Evolutionary conservation across 1,139 yeast genomes (phyloP), one percentile per base, ranked within the genome.

Genomic region (Magnusiomyces tetraspermus): DNA sequence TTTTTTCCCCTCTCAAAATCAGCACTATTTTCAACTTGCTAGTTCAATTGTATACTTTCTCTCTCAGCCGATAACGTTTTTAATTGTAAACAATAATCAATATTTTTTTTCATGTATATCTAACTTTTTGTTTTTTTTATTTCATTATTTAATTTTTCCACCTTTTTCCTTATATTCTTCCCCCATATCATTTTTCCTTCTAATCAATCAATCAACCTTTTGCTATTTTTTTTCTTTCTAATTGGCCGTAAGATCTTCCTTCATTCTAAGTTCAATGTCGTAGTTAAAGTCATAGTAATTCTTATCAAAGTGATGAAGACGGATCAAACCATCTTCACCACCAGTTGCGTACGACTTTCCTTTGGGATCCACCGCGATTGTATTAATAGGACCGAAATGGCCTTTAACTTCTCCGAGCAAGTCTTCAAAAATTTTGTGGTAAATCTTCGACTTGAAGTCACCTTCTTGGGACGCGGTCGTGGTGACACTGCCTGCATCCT

Each of bases 401-500:
- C 98, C 98, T 73, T 86, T 87, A 54, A 92, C 94, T 73, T 97
- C 84, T 60, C 98, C 98, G 63, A 92, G 83, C 70, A 90, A 97
- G 67, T 92, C 97, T 69, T 85, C 85, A 69, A 90, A 92, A 56
- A 92, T 79, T 74, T 92, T 92, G 73, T 94, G 97, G 74, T 84
- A 89, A 70, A 92, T 86, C 73, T 96, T 81, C 46, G 97, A 95
- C 74, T 92, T 98, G 71, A 92, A 92, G 68, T 88, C 88, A 75
- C 98, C 98, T 71, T 92, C 96, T 52, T 86, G 79, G 58, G 94
- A 85, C 48, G 94, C 80, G 43, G 97, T 89, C 30, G 97, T 92
- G 48, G 99, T 92, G 68, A 92, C 99, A 70, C 90, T 95, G 72
- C 90, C 82, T 43, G 98, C 98, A 68, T 90, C 97, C 76, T 92